These are phyloP conservation scores for Beauveria sp. DNA, from an alignment of 2,329 filamentous ascomycete species.

Conservation along the genomic window DNA sequence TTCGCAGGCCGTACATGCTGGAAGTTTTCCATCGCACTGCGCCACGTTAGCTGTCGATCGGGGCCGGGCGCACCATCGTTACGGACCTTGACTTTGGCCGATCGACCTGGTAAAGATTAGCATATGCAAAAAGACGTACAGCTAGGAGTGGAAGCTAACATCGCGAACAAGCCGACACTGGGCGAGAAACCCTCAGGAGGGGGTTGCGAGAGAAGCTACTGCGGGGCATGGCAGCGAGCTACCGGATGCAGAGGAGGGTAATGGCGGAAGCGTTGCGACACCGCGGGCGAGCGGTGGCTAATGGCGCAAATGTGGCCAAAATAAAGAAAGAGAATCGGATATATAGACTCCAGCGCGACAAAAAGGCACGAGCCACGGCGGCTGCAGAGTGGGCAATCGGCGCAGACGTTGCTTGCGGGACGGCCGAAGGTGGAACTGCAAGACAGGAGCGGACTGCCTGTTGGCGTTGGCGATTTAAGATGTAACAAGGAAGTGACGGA, in stretches of 20 bases:
- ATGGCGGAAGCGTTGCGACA: not conserved
- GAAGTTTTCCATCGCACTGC: constrained; percentile 88
- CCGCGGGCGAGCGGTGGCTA: not conserved
- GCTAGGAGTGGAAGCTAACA: constrained; percentile 38
- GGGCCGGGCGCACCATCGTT: not conserved
- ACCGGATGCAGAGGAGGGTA: not conserved
- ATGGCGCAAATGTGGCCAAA: not conserved
- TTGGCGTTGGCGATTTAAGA: not conserved
- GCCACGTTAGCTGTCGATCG: not conserved
- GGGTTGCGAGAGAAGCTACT: constrained; percentile 47
- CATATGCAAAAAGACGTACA: not conserved
- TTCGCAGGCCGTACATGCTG: constrained; percentile 91
- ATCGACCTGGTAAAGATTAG: constrained; percentile 48
- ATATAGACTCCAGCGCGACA: not conserved
- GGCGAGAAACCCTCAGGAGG: constrained; percentile 65
- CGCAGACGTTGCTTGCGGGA: not conserved
- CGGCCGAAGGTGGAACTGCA: not conserved
- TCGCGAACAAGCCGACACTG: constrained; percentile 72
- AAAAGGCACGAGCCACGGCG: not conserved
- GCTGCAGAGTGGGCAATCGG: not conserved
- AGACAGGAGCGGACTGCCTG: not conserved
- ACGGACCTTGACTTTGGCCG: constrained; percentile 83
- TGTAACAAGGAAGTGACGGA: too few relatives aligned
- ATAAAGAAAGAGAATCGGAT: not conserved
- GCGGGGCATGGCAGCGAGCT: constrained; percentile 31